Conservation (phyloP, 768 basidiomycete genomes). For the Calocybe gangraenosa region DNA sequence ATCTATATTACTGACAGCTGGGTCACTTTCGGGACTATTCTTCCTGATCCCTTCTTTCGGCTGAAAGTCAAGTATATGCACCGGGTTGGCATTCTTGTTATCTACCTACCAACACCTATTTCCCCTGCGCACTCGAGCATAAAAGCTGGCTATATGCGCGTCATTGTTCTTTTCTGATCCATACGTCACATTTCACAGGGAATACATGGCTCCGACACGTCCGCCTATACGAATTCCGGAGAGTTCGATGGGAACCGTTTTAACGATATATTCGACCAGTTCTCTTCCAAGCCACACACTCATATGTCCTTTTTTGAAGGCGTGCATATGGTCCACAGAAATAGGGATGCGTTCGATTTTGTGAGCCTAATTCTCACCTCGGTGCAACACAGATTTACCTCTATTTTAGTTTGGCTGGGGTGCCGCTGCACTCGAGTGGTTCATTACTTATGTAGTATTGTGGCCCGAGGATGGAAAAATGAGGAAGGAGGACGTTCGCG, state of each 20-base stretch:
- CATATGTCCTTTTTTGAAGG: slow-evolving; percentile 34
- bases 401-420: slow-evolving; percentile 36
- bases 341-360: slow-evolving; percentile 33
- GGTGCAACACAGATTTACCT: neutral
- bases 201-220: slow-evolving; percentile 41
- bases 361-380: slow-evolving; percentile 19
- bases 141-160: slow-evolving; percentile 3
- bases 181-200: slow-evolving; percentile 20
- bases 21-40: slow-evolving; percentile 27
- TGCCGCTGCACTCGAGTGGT: slow-evolving; percentile 38
- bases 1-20: slow-evolving; percentile 21
- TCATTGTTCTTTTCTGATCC: neutral
- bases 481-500: slow-evolving; percentile 36
- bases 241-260: slow-evolving; percentile 37
- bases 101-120: neutral
- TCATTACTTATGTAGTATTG: slow-evolving; percentile 33
- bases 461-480: slow-evolving; percentile 32
- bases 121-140: neutral
- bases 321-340: slow-evolving; percentile 36
- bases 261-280: slow-evolving; percentile 36
- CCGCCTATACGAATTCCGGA: slow-evolving; percentile 32
- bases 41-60: slow-evolving; percentile 42
- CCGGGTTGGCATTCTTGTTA: slow-evolving; percentile 21
- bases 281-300: slow-evolving; percentile 34
- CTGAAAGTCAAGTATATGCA: slow-evolving; percentile 36